Percentiles rank a stretch among this genome's conserved stretches.
phyloP scores from a whole-genome alignment of 345 rosid species.

The Eucalyptus guilfoylei region DNA sequence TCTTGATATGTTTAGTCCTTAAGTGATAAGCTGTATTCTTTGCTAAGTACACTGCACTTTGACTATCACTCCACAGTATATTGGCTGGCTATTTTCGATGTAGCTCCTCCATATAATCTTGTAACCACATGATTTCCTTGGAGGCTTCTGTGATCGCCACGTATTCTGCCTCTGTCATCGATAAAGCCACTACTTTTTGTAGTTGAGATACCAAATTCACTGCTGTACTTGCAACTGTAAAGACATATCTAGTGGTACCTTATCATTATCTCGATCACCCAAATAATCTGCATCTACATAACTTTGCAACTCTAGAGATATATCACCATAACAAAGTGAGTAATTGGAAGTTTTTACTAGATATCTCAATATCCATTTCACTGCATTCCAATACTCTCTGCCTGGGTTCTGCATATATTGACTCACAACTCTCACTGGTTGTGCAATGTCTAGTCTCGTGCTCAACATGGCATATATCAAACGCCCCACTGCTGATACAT shows the following conservation, averaged over 20 bases:
- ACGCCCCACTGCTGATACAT: accelerated
- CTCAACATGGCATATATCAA: no score
- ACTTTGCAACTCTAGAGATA: accelerated
- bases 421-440: no score
- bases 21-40: neutral
- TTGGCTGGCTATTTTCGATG: accelerated
- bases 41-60: neutral
- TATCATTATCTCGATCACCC: accelerated
- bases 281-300: neutral
- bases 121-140: neutral
- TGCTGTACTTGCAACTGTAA: accelerated
- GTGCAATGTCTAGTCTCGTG: no score
- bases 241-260: neutral
- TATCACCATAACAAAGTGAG: neutral
- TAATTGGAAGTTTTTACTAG: neutral
- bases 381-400: accelerated
- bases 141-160: neutral
- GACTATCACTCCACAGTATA: neutral
- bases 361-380: no score
- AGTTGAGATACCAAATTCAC: no score
- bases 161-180: accelerated
- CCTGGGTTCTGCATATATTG: accelerated
- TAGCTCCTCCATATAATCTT: neutral
- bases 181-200: no score
- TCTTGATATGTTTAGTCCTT: neutral